phyloP scores from a whole-genome alignment of 2,329 filamentous ascomycete species.

The Botrytis byssoidea region DNA sequence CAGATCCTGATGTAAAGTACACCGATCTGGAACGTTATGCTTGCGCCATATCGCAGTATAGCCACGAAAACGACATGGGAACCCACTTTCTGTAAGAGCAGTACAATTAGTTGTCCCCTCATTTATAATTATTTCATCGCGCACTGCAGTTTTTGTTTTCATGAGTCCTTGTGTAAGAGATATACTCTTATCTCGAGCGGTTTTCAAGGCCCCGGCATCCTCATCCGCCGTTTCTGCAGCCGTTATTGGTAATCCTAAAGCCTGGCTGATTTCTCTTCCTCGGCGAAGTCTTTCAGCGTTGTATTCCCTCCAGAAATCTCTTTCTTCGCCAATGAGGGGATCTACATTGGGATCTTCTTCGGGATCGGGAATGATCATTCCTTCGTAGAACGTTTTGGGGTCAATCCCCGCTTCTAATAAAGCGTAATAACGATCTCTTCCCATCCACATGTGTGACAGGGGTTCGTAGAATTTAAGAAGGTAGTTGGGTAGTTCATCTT shows the following conservation, averaged over 20 bases:
- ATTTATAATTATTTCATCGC: neutral
- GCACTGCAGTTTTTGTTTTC: neutral
- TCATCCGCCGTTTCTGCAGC: neutral
- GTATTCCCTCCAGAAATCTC: neutral
- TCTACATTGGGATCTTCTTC: conserved; percentile 2
- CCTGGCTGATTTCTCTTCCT: neutral
- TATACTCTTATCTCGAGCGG: neutral
- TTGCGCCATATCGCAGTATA: neutral
- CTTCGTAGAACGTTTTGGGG: conserved; percentile 9
- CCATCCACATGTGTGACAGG: conserved; percentile 14
- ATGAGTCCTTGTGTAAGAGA: neutral
- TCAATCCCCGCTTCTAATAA: conserved; percentile 10
- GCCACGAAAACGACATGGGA: neutral
- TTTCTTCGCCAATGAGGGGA: neutral
- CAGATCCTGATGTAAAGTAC: neutral
- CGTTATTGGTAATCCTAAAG: neutral
- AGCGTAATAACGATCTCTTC: conserved; percentile 2
- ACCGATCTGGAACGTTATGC: neutral
- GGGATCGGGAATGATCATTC: neutral
- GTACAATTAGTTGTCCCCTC: neutral
- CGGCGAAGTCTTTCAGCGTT: neutral
- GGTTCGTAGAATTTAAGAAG: conserved; percentile 13
- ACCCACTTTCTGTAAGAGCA: neutral
- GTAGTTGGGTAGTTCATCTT: neutral
- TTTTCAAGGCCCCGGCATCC: neutral